These are phyloP conservation scores for Aphanocladium album DNA, from an alignment of 2,329 filamentous ascomycete species.

Conservation along the genomic window DNA sequence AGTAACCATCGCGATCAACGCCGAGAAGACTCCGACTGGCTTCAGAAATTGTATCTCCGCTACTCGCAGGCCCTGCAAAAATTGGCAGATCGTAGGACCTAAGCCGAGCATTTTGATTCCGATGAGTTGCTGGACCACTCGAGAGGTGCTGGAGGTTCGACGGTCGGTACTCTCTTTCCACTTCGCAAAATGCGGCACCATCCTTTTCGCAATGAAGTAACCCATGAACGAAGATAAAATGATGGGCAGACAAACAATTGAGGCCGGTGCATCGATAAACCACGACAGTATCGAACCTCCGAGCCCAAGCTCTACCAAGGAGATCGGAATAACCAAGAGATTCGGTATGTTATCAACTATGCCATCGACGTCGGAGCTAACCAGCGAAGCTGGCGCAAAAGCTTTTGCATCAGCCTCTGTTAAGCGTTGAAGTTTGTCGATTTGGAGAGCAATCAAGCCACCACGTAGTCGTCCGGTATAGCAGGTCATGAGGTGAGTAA, in stretches of 20 bases:
- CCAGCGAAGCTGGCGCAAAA: background rate
- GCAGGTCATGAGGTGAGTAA: slow-evolving; percentile 10
- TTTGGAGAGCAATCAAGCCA: slow-evolving; percentile 38
- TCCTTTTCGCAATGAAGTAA: background rate
- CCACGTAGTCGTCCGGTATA: slow-evolving; percentile 28
- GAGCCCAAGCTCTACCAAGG: background rate
- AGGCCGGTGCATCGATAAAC: background rate
- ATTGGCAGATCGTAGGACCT: background rate
- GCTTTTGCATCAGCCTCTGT: slow-evolving; percentile 26
- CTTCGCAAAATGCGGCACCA: background rate
- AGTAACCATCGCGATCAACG: background rate
- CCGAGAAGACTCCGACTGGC: background rate
- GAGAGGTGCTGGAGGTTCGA: background rate
- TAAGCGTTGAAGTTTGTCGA: slow-evolving; percentile 36
- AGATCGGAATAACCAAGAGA: background rate
- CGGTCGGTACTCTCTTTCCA: background rate
- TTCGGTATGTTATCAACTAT: background rate
- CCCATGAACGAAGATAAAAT: background rate
- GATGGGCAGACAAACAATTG: background rate
- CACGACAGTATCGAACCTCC: background rate
- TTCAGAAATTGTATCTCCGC: background rate
- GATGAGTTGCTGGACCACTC: background rate
- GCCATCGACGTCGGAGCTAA: background rate
- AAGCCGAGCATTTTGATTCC: slow-evolving; percentile 6
- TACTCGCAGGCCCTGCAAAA: background rate